Conservation (phyloP, 2,329 filamentous ascomycete species). For the Epichloe baconii region DNA sequence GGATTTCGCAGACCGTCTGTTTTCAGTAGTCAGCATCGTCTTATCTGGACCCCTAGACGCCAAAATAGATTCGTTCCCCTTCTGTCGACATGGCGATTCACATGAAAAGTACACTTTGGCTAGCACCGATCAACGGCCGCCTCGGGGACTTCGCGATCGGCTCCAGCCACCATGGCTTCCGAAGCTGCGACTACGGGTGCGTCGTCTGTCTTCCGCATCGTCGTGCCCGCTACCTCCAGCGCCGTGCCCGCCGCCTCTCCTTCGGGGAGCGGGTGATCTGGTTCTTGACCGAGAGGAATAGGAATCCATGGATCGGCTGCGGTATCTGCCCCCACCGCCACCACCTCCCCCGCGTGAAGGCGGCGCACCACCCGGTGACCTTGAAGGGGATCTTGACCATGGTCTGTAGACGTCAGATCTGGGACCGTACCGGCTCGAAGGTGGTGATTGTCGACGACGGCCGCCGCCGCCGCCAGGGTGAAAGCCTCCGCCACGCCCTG, state of each 20-base stretch:
- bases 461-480: constrained; percentile 19
- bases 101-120: background rate
- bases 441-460: constrained; percentile 25
- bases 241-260: constrained; percentile 18
- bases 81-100: background rate
- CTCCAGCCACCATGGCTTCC: constrained; percentile 27
- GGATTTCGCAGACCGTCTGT: background rate
- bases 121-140: constrained; percentile 16
- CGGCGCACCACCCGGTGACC: constrained; percentile 30
- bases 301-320: constrained; percentile 30
- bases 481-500: constrained; percentile 15
- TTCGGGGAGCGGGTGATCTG: constrained; percentile 22
- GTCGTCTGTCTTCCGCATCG: constrained; percentile 18
- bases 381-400: constrained; percentile 33
- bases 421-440: constrained; percentile 24
- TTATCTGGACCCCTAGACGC: background rate
- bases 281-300: constrained; percentile 37
- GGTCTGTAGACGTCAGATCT: constrained; percentile 49
- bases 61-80: background rate
- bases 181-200: constrained; percentile 38
- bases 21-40: background rate
- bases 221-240: constrained; percentile 15
- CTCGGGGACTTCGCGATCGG: constrained; percentile 26
- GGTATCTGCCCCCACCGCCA: constrained; percentile 26
- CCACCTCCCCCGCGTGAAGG: constrained; percentile 16